phyloP scores from a whole-genome alignment of 164 flowering plant species.

The Annona squamosa region DNA sequence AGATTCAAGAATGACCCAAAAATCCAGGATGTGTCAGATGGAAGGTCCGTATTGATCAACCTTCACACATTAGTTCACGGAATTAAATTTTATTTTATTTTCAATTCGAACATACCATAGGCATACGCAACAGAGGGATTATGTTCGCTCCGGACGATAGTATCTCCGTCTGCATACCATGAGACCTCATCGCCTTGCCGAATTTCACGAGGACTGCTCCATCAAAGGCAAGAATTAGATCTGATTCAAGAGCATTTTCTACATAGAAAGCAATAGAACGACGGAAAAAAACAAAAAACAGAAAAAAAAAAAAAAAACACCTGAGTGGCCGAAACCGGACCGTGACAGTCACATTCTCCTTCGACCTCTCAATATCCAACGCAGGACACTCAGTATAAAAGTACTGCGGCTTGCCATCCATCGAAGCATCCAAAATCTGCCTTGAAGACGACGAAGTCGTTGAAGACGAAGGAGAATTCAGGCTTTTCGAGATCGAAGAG shows the following conservation, averaged over 20 bases:
- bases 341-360: slow-evolving; percentile 91
- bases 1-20: not conserved
- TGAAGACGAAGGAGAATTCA: slow-evolving; percentile 55
- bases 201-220: slow-evolving; percentile 78
- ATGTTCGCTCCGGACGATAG: slow-evolving; percentile 73
- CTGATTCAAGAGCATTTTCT: slow-evolving; percentile 1
- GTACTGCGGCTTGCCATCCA: slow-evolving; percentile 50
- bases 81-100: not conserved
- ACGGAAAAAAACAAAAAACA: not conserved
- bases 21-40: not conserved
- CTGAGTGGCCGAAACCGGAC: slow-evolving; percentile 96
- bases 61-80: not conserved
- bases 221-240: slow-evolving; percentile 7
- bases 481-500: slow-evolving; percentile 26
- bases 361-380: slow-evolving; percentile 41
- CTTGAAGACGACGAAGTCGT: slow-evolving; percentile 54
- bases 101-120: slow-evolving; percentile 52
- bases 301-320: slow-evolving; percentile 21
- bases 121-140: slow-evolving; percentile 86
- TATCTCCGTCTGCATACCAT: slow-evolving; percentile 99
- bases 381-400: slow-evolving; percentile 42
- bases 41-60: not conserved
- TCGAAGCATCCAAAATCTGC: slow-evolving; percentile 41
- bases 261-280: not conserved
- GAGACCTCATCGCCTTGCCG: slow-evolving; percentile 95